phyloP scores from a whole-genome alignment of 2,329 filamentous ascomycete genomes.

The Fusarium sp. region DNA sequence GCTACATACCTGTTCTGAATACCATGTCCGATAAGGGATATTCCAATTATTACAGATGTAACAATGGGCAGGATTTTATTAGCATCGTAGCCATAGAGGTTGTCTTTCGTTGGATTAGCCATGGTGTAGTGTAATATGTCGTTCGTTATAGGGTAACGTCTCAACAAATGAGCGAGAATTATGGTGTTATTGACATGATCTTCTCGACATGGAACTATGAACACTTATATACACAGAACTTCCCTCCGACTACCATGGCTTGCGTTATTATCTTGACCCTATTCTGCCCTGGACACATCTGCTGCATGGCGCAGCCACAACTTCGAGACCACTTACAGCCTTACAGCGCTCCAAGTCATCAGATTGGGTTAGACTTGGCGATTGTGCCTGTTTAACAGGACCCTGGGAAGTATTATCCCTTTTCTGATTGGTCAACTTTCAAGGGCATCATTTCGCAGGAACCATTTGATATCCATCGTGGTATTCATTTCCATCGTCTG shows the following conservation, averaged over 20 bases:
- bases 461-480: no score
- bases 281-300: conserved; percentile 5
- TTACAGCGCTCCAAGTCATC: conserved; percentile 38
- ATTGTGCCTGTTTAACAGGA: conserved; percentile 10
- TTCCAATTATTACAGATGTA: conserved; percentile 34
- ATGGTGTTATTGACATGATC: background rate
- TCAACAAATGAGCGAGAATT: background rate
- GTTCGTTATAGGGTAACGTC: no score
- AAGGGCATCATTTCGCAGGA: background rate
- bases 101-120: conserved; percentile 38
- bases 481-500: no score
- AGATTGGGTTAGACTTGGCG: conserved; percentile 26
- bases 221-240: conserved; percentile 5
- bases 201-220: background rate
- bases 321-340: conserved; percentile 17
- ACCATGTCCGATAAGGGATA: conserved; percentile 36
- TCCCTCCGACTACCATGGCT: background rate
- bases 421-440: conserved; percentile 3
- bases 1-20: conserved; percentile 38
- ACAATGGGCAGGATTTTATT: conserved; percentile 44
- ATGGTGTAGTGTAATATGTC: background rate
- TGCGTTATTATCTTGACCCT: background rate
- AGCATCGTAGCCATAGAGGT: conserved; percentile 46
- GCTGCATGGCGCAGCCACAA: conserved; percentile 27
- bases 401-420: no score